A percentile compares a stretch with the other conserved stretches of the same genome.
Conservation (phyloP, 257 asterid genomes). For the Apocynum venetum region DNA sequence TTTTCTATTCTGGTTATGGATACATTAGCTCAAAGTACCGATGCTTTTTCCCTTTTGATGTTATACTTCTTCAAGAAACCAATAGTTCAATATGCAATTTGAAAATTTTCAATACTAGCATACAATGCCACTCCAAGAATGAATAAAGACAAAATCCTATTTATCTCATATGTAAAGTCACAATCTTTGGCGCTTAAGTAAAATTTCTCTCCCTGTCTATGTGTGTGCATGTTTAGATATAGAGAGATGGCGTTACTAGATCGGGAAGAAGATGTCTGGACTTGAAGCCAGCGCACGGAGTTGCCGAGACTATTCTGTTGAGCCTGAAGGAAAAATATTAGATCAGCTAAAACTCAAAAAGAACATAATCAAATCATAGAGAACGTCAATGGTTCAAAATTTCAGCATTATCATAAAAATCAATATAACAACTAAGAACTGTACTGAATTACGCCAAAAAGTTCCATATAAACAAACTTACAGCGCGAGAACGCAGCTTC, state of each 20-base stretch:
- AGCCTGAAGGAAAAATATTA: conserved; percentile 30
- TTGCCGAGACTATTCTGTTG: conserved; percentile 53
- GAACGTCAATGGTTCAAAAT: not conserved
- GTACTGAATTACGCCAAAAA: not conserved
- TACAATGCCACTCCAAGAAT: not conserved
- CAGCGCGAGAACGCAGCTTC: conserved; percentile 34
- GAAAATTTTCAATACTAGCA: not conserved
- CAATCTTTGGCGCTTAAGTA: not conserved
- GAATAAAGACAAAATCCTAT: not conserved
- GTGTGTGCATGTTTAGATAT: not conserved
- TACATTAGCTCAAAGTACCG: not conserved
- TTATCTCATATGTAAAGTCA: not conserved
- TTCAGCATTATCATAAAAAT: not conserved
- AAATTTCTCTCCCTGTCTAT: not conserved
- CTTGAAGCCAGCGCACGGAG: conserved; percentile 89
- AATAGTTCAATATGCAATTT: not conserved
- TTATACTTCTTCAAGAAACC: not conserved
- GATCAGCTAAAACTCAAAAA: not conserved
- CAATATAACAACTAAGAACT: not conserved
- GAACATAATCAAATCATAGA: not conserved
- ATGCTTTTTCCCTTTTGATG: not conserved
- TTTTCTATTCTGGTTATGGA: not conserved
- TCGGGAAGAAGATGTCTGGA: conserved; percentile 73
- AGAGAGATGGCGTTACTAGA: conserved; percentile 31
- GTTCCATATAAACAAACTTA: conserved; percentile 14